Conservation (phyloP, 2,329 filamentous ascomycete species). For the Sporothrix pseudoabietina region DNA sequence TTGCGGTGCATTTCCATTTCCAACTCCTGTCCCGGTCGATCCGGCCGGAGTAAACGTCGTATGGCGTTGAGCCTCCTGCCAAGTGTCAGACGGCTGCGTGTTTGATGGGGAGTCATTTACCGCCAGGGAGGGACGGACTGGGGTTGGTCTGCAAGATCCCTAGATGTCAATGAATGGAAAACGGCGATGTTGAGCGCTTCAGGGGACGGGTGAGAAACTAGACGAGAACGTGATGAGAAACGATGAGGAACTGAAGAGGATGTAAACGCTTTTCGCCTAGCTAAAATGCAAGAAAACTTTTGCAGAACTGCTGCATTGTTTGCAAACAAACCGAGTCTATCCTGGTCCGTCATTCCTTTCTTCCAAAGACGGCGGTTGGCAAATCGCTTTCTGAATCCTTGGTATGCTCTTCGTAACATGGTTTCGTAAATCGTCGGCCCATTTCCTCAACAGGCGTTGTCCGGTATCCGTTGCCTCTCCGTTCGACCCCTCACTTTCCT, state of each 20-base stretch:
- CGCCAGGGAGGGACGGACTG: not conserved
- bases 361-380: not conserved
- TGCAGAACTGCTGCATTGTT: not conserved
- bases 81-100: not conserved
- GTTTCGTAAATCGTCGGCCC: conserved; percentile 8
- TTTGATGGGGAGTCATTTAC: not conserved
- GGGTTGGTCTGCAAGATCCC: not conserved
- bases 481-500: not conserved
- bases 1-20: not conserved
- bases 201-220: not conserved
- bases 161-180: not conserved
- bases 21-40: not conserved
- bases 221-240: not conserved
- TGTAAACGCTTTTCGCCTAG: conserved; percentile 1
- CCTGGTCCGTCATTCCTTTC: not conserved
- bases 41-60: not conserved
- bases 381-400: not conserved
- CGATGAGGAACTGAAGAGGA: not conserved
- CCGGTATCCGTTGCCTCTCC: not conserved
- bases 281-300: not conserved
- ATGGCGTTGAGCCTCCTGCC: not conserved
- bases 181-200: not conserved
- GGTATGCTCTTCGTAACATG: not conserved
- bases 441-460: not conserved
- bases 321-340: not conserved